A percentile compares a stretch with the other conserved stretches of the same genome.
Conservation (phyloP, 2,329 filamentous ascomycete species). For the Stemphylium vesicarium region DNA sequence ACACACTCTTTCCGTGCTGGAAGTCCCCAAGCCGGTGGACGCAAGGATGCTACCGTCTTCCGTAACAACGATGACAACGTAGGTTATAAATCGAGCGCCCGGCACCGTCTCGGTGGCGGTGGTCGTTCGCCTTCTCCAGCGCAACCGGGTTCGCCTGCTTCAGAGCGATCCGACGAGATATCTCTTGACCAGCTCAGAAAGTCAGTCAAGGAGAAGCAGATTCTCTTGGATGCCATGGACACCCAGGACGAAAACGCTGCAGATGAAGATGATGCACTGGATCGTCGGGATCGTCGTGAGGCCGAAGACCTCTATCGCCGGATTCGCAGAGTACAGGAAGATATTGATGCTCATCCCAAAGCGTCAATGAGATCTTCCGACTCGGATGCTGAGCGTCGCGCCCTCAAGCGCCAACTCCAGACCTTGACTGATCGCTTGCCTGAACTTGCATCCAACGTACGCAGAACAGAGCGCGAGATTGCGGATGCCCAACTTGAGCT, state of each 20-base stretch:
- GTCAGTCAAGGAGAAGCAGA: conserved; percentile 91
- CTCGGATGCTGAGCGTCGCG: conserved; percentile 84
- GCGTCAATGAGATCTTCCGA: conserved; percentile 67
- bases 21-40: conserved; percentile 63
- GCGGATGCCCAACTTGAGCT: conserved; percentile 89
- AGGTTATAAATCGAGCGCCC: conserved; percentile 89
- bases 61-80: conserved; percentile 95
- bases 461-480: conserved; percentile 89
- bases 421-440: conserved; percentile 87
- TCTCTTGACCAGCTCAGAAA: conserved; percentile 88
- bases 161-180: conserved; percentile 75
- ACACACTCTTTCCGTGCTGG: conserved; percentile 85
- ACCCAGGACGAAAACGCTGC: conserved; percentile 89
- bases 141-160: conserved; percentile 56
- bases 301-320: conserved; percentile 93
- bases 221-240: conserved; percentile 93
- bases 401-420: conserved; percentile 88
- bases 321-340: conserved; percentile 88
- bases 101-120: conserved; percentile 74
- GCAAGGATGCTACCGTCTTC: conserved; percentile 95
- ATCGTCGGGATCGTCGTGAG: conserved; percentile 87
- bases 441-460: conserved; percentile 88
- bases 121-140: conserved; percentile 82
- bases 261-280: conserved; percentile 91
- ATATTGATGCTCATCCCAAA: conserved; percentile 91